These are phyloP conservation scores for Penicillium sp. DNA, from an alignment of 2,329 filamentous ascomycete species.

Conservation along the genomic window DNA sequence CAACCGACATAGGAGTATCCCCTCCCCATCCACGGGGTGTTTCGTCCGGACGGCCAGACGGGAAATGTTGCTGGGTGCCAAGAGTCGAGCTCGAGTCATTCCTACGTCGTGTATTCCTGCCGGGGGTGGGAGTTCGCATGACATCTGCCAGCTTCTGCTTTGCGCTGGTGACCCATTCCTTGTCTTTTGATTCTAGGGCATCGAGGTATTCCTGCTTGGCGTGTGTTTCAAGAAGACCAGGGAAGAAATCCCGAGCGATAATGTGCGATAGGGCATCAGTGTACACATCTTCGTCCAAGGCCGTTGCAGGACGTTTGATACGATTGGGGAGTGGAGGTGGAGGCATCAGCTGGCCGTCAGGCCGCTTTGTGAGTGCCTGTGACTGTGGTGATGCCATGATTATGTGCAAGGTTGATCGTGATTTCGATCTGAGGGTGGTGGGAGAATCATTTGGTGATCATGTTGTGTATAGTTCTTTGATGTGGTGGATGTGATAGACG, in stretches of 20 bases:
- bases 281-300: slow-evolving; percentile 93
- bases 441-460: not conserved
- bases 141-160: slow-evolving; percentile 72
- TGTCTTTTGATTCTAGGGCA: slow-evolving; percentile 83
- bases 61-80: slow-evolving; percentile 61
- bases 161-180: slow-evolving; percentile 83
- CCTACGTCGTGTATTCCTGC: slow-evolving; percentile 35
- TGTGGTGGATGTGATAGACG: not conserved
- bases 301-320: slow-evolving; percentile 85
- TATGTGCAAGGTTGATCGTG: no score
- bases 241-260: slow-evolving; percentile 96
- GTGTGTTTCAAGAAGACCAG: slow-evolving; percentile 82
- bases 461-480: not conserved
- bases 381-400: slow-evolving; percentile 32
- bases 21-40: slow-evolving; percentile 61
- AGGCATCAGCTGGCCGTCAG: slow-evolving; percentile 72
- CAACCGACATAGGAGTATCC: slow-evolving; percentile 72
- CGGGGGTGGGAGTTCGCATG: slow-evolving; percentile 80
- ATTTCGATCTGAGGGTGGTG: not conserved
- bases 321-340: slow-evolving; percentile 83
- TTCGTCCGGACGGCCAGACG: slow-evolving; percentile 21
- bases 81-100: slow-evolving; percentile 22
- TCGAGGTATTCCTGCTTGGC: slow-evolving; percentile 91
- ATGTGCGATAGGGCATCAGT: slow-evolving; percentile 89
- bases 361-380: slow-evolving; percentile 41